Base-by-base conservation (phyloP, 495 filamentous ascomycete species). In the Trichoderma erinaceum region DNA sequence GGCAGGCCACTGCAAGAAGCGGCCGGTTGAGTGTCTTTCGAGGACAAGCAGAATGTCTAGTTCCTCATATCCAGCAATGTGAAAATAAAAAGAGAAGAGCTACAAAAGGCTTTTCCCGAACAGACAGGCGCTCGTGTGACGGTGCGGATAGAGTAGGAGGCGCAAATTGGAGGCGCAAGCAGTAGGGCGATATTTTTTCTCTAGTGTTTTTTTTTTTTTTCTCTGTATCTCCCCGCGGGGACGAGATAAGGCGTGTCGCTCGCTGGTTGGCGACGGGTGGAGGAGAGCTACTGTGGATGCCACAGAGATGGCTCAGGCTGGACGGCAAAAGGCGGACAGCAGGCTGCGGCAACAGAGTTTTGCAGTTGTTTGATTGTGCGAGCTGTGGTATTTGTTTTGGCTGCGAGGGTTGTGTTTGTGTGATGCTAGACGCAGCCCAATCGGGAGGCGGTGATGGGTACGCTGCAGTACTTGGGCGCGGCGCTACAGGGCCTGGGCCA, bases 361-460 rank as follows among this genome's bases (percentile, higher is more conserved):
- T 61, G 56, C 11, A 61, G 4, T 16, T 29, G 25, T 61, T 52
- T 29, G 25, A 35, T 52, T 61, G 56, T 32, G 56, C 56, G 25
- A 23, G 23, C 11, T 32, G 25, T 7, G 27, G 15, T 61, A 35
- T 61, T 61, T 4, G 35, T 32, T 61, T 27, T 52, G 48, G 48
- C 48, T 25, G n/a, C 18, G 56, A 61, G 56, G 56, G 27, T 61
- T 32, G 23, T 61, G 56, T 61, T 61, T 61, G 56, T 61, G 56
- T 61, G 56, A 61, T 29, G 56, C 56, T 61, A 5, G 56, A 61
- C 16, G 56, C 56, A 61, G 56, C 56, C 56, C 56, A 61, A 61
- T 61, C 25, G 56, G 56, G 56, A 61, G 15, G 7, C 11, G 27
- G 56, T 16, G 11, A 32, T 32, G 56, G 56, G 56, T 61, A 61